Evolutionary conservation across 106 monocot genomes (phyloP).

Genomic region (Apostasia shenzhenica): DNA sequence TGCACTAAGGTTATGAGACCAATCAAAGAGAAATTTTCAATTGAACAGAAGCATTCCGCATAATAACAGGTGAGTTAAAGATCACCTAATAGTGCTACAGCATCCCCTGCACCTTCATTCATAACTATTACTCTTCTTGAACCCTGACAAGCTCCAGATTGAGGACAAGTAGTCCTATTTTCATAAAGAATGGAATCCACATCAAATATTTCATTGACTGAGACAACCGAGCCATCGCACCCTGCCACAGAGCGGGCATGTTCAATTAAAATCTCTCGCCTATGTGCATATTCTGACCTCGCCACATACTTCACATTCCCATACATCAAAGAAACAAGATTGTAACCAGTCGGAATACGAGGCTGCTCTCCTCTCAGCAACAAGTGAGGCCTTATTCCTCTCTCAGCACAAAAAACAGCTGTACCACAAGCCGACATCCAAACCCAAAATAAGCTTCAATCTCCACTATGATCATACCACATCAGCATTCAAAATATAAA

Average conservation of each 20-base stretch:
- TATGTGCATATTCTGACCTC: constrained; percentile 39
- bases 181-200: constrained; percentile 36
- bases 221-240: constrained; percentile 17
- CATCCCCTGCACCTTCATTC: constrained; percentile 63
- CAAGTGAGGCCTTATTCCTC: constrained; percentile 58
- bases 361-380: constrained; percentile 72
- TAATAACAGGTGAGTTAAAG: neutral
- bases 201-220: neutral
- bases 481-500: too few species aligned
- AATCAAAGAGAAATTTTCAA: neutral
- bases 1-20: neutral
- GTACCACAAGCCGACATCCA: neutral
- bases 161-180: neutral
- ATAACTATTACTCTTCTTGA: constrained; percentile 48
- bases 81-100: constrained; percentile 50
- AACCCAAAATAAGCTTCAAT: neutral
- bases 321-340: constrained; percentile 64
- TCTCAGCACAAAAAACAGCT: constrained; percentile 80
- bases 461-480: neutral
- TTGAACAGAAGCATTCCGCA: too few species aligned
- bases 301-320: constrained; percentile 43
- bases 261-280: constrained; percentile 47
- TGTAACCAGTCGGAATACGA: constrained; percentile 62
- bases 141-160: neutral
- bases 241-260: constrained; percentile 40